Conservation (phyloP, 257 asterid species). For the Anisodus acutangulus region DNA sequence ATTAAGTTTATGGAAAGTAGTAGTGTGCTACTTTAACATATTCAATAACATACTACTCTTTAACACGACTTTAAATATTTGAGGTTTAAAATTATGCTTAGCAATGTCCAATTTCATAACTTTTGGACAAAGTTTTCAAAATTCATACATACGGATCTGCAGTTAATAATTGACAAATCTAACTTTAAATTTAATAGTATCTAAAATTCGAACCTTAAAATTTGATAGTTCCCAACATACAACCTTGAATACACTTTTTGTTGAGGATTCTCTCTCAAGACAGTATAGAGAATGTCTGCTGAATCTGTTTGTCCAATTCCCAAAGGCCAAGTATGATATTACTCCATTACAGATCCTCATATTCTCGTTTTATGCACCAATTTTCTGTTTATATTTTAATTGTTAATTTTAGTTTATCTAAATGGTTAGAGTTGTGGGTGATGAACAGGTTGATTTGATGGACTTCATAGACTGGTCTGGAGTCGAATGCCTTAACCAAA, state of each 20-base stretch:
- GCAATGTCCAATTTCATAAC: accelerated
- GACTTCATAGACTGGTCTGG: conserved; percentile 83
- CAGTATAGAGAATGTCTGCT: conserved; percentile 49
- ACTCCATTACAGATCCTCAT: not conserved
- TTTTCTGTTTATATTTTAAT: not conserved
- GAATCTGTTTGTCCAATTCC: conserved; percentile 66
- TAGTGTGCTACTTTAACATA: not conserved
- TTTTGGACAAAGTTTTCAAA: not conserved
- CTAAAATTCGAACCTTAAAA: not conserved
- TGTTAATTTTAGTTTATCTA: too few species aligned
- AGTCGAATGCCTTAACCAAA: conserved; percentile 84
- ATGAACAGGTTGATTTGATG: conserved; percentile 65
- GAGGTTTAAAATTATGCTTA: not conserved
- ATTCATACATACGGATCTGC: not conserved
- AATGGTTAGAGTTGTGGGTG: conserved; percentile 15
- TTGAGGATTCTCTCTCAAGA: not conserved
- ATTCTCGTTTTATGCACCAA: not conserved
- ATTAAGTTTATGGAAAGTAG: not conserved
- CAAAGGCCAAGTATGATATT: conserved; percentile 53
- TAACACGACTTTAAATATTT: not conserved
- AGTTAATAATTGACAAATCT: not conserved
- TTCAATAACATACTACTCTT: not conserved
- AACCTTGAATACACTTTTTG: not conserved
- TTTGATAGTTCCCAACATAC: not conserved
- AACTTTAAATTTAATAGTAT: not conserved